phyloP scores from a whole-genome alignment of 345 rosid species.

The Passiflora organensis region DNA sequence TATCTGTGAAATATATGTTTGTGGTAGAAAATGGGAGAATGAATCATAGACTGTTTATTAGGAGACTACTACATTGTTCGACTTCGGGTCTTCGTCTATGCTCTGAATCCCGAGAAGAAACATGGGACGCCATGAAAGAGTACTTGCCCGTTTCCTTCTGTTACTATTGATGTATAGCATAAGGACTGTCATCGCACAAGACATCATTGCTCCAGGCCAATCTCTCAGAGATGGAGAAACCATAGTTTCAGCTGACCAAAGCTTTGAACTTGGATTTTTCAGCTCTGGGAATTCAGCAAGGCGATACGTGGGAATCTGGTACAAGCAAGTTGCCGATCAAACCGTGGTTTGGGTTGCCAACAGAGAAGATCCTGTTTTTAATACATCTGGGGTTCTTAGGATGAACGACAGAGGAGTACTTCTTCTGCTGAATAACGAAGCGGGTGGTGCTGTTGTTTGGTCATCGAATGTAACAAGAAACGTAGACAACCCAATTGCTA shows the following conservation, averaged over 20 bases:
- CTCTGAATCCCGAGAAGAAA: no score
- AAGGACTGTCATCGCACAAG: no score
- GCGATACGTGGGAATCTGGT: constrained; percentile 14
- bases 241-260: constrained; percentile 6
- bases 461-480: constrained; percentile 12
- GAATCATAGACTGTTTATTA: no score
- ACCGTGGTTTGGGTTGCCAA: constrained; percentile 15
- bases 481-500: not conserved
- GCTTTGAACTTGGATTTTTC: constrained; percentile 16
- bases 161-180: no score
- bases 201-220: not conserved
- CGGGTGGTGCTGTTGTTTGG: constrained; percentile 12
- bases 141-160: no score
- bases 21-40: no score
- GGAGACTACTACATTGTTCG: no score
- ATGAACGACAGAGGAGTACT: constrained; percentile 11
- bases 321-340: not conserved
- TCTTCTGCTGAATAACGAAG: constrained; percentile 13
- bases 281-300: not conserved
- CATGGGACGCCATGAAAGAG: no score
- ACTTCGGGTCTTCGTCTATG: no score
- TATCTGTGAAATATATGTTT: no score
- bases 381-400: not conserved
- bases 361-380: constrained; percentile 9
- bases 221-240: constrained; percentile 3